These are phyloP conservation scores for Metschnikowia dekortorum DNA, from an alignment of 805 yeast genomes.

Conservation along the genomic window DNA sequence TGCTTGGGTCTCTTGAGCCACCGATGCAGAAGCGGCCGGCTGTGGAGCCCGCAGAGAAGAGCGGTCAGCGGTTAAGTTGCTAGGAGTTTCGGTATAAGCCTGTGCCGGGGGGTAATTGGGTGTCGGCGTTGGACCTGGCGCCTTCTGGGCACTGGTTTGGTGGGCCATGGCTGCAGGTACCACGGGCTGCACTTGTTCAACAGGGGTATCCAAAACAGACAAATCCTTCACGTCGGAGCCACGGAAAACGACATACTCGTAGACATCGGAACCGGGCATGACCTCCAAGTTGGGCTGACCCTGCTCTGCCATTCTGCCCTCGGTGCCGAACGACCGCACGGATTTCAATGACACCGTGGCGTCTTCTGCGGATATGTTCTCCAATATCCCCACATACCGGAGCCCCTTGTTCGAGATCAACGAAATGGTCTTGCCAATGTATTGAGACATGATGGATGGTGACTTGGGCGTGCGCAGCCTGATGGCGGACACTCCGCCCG, in stretches of 20 bases:
- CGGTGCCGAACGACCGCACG: slow-evolving; percentile 87
- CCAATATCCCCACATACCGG: slow-evolving; percentile 86
- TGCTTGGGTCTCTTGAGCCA: background rate
- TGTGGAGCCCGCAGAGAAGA: background rate
- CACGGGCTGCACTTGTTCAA: slow-evolving; percentile 58
- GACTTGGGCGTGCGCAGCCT: background rate
- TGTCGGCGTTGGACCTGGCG: slow-evolving; percentile 24
- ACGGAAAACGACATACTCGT: slow-evolving; percentile 75
- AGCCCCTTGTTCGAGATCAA: slow-evolving; percentile 74
- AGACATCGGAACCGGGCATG: slow-evolving; percentile 63
- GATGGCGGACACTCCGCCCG: no score
- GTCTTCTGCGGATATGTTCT: slow-evolving; percentile 81
- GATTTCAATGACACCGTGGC: slow-evolving; percentile 80
- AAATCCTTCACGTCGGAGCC: slow-evolving; percentile 92
- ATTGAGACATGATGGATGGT: slow-evolving; percentile 66
- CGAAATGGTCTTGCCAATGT: slow-evolving; percentile 85
- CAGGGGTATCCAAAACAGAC: slow-evolving; percentile 70
- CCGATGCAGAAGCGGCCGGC: background rate
- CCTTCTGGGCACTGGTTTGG: slow-evolving; percentile 14
- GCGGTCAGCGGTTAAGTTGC: background rate
- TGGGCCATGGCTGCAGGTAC: background rate
- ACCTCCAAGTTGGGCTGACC: slow-evolving; percentile 68
- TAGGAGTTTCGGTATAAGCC: background rate
- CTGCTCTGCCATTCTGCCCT: slow-evolving; percentile 62
- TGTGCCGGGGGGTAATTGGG: background rate